Base-by-base conservation (phyloP, 202 grass and related monocot species). In the Thinopyrum obtusiflorum region DNA sequence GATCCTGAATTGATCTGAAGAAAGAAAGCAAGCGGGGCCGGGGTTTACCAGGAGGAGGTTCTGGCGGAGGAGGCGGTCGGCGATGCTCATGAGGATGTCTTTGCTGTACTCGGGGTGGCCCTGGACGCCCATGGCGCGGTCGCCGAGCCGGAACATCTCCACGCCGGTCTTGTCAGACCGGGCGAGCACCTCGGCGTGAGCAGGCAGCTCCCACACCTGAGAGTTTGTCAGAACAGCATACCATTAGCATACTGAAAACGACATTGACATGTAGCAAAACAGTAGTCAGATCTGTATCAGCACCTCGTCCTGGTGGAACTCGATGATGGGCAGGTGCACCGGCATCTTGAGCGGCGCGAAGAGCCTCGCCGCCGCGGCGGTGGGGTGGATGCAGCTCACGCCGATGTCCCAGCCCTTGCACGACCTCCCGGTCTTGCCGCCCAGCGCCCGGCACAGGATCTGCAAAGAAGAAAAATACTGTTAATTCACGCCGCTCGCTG, bases 71-170 rank as follows among this genome's bases (percentile, higher is more conserved):
- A 99, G 92, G 23, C 97, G 93, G 70, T 97, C 89, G 6, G 94
- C 73, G 68, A 99, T 88, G 87, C 93, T 91, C 82, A 92, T 84
- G 77, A 99, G 88, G 67, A 99, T 97, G 89, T 93, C 97, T 82
- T 97, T 94, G 80, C 80, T 94, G 90, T 99, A 99, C 88, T 99
- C 97, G 0, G 92, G 97, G 77, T 99, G 97, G n/a, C 97, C 97
- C 79, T 99, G 97, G 64, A 99, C 89, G 61, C 97, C 97, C 93
- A 99, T 91, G 37, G 46, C 83, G 69, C 88, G 87, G 39, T 91
- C 87, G 2, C 93, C 90, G 0, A 90, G 86, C 5, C 90, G 85
- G 80, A 97, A 99, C 90, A 99, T 99, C 93, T 99, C 97, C 2
- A 99, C 83, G 25, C 93, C 83, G 1, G 97, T 97, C 80, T 93